phyloP scores from a whole-genome alignment of 495 filamentous ascomycete species.

The Aeminium ludgeri region DNA sequence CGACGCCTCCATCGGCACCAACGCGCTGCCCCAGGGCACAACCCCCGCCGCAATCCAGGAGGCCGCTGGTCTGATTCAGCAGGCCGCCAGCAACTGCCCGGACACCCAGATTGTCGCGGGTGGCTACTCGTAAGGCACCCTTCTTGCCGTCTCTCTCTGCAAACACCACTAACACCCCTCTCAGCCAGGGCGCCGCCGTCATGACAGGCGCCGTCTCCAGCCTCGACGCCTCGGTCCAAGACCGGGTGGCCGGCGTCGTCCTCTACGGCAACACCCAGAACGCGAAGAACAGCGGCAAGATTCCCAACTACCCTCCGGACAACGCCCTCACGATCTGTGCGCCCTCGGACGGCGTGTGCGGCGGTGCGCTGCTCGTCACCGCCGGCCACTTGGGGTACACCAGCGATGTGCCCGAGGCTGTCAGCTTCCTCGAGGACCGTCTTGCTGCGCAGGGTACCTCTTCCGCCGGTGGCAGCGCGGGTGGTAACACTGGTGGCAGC shows the following conservation, averaged over 20 bases:
- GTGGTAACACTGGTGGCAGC: no score
- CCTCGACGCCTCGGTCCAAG: not conserved
- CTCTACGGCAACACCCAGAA: conserved; percentile 6
- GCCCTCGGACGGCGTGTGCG: not conserved
- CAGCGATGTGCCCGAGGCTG: conserved; percentile 2
- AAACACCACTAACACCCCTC: not conserved
- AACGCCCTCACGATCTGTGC: not conserved
- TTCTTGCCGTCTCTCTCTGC: not conserved
- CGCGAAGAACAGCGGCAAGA: not conserved
- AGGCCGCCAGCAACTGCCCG: conserved; percentile 4
- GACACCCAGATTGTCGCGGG: conserved; percentile 3
- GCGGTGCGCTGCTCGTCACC: conserved; percentile 5
- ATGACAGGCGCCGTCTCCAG: conserved; percentile 1
- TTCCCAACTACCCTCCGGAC: conserved; percentile 3
- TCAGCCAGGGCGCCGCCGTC: conserved; percentile 4
- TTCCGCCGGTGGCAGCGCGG: no score
- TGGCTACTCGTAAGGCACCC: conserved; percentile 14
- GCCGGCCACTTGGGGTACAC: conserved; percentile 6
- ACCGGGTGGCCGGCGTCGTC: conserved; percentile 1
- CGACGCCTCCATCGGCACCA: conserved; percentile 2
- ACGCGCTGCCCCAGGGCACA: conserved; percentile 13
- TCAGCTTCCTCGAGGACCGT: conserved; percentile 2
- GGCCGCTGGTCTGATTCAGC: conserved; percentile 24
- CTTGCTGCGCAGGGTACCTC: not conserved
- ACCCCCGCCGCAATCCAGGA: conserved; percentile 27